A percentile compares a stretch with the other conserved stretches of the same genome.
Evolutionary conservation across 2,329 filamentous ascomycete genomes (phyloP).

Genomic region (Escovopsis sp.): DNA sequence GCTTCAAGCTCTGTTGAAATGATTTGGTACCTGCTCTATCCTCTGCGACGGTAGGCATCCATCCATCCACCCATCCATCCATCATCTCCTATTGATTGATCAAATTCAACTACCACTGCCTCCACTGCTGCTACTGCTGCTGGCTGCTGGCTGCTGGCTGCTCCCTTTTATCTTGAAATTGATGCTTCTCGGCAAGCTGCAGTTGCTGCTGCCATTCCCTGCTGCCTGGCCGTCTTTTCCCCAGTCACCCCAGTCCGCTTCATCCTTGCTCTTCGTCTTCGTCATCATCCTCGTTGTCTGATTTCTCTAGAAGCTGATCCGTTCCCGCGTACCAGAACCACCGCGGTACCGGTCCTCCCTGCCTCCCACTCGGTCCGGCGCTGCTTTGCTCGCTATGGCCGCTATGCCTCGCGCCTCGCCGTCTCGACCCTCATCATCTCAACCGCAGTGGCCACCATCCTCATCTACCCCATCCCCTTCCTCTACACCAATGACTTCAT

Average conservation of each 20-base stretch:
- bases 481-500: constrained; percentile 59
- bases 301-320: background rate
- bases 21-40: constrained; percentile 69
- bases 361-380: constrained; percentile 50
- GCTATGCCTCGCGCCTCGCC: constrained; percentile 57
- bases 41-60: constrained; percentile 52
- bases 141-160: no score
- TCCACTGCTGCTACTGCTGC: no score
- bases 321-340: constrained; percentile 38
- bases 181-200: no score
- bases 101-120: no score
- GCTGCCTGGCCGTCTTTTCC: constrained; percentile 1
- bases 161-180: no score
- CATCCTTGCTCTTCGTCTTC: constrained; percentile 1
- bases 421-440: constrained; percentile 59
- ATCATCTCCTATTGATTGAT: no score
- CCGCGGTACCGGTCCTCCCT: constrained; percentile 53
- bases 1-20: constrained; percentile 20
- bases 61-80: no score
- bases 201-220: background rate
- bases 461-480: constrained; percentile 63
- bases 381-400: constrained; percentile 54
- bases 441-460: constrained; percentile 52
- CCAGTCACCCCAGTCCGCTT: constrained; percentile 8
- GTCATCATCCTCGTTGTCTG: background rate